phyloP scores from a whole-genome alignment of 306 rosid genomes.

The Fragaria nilgerrensis region DNA sequence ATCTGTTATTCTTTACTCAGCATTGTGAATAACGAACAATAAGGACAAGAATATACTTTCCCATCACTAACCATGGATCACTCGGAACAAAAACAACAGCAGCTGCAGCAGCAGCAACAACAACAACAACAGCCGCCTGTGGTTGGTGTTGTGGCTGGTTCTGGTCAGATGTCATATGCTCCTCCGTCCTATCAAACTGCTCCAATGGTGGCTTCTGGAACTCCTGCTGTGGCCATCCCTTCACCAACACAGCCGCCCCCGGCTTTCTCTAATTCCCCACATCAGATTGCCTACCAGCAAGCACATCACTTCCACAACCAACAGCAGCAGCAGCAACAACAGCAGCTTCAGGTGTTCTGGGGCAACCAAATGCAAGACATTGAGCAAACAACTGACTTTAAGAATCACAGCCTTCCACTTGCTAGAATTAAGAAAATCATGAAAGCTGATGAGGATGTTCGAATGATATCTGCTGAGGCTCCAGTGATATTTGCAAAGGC shows the following conservation, averaged over 20 bases:
- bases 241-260: conserved; percentile 57
- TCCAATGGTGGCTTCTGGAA: conserved; percentile 62
- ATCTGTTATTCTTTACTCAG: conserved; percentile 19
- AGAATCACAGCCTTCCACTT: conserved; percentile 66
- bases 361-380: conserved; percentile 76
- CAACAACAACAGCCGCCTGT: conserved; percentile 32
- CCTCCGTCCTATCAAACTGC: conserved; percentile 52
- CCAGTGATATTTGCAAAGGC: conserved; percentile 81
- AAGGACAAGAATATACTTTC: conserved; percentile 28
- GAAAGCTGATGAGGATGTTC: conserved; percentile 92
- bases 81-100: conserved; percentile 55
- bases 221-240: conserved; percentile 47
- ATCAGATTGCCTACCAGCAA: conserved; percentile 70
- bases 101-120: conserved; percentile 35
- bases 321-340: conserved; percentile 68
- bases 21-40: conserved; percentile 28
- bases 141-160: conserved; percentile 44
- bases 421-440: conserved; percentile 73
- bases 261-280: conserved; percentile 52
- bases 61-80: conserved; percentile 55
- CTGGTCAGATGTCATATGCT: conserved; percentile 56
- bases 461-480: conserved; percentile 82
- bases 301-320: conserved; percentile 72
- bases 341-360: conserved; percentile 79
- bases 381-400: conserved; percentile 60